Base-by-base conservation (phyloP, 139 green algal genomes). In the Chlorella sp. region DNA sequence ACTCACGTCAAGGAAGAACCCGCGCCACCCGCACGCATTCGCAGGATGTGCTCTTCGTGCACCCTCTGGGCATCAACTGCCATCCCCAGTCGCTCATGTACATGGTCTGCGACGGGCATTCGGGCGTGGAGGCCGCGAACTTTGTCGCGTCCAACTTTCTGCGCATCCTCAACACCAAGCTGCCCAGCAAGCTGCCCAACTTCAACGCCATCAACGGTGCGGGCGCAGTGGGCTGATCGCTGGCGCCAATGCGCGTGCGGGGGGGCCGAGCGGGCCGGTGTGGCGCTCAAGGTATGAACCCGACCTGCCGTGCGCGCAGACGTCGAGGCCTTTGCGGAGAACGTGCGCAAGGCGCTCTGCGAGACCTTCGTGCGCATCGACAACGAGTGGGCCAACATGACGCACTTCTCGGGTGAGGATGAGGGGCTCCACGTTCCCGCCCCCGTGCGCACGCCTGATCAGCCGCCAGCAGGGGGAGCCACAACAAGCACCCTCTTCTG, bases 21-120 rank as follows among this genome's bases (percentile, higher is more conserved):
- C 31, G 20, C 32, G 31, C 4, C 20, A 36, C 32, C 59, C 27
- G 23, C 49, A 24, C 2, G 5, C 29, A n/a, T n/a, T 65, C 14
- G 66, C 71, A 81, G 76, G 76, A 81, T 62, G 76, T 81, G 3
- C 31, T 81, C 1, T 74, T 77, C n/a, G 75, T 81, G 2, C 76
- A 81, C 33, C 76, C 76, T 0, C 76, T 81, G 20, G 51, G 49
- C 51, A 77, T 81, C 31, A 34, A 49, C 5, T 72, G 68, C 2
- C 65, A 73, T 23, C 70, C 70, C 0, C 63, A 62, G 10, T 31
- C 35, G 23, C 67, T 77, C 62, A 71, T 77, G 62, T 77, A 67
- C 71, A 77, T 77, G 71, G 71, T 77, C 20, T 77, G 71, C 31
- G 71, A 77, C 35, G 71, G 71, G 31, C 71, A 77, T 27, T 31